Evolutionary conservation across 345 rosid species (phyloP), one percentile per base, ranked within the genome.

Genomic region (Eucalyptus erythrocorys): DNA sequence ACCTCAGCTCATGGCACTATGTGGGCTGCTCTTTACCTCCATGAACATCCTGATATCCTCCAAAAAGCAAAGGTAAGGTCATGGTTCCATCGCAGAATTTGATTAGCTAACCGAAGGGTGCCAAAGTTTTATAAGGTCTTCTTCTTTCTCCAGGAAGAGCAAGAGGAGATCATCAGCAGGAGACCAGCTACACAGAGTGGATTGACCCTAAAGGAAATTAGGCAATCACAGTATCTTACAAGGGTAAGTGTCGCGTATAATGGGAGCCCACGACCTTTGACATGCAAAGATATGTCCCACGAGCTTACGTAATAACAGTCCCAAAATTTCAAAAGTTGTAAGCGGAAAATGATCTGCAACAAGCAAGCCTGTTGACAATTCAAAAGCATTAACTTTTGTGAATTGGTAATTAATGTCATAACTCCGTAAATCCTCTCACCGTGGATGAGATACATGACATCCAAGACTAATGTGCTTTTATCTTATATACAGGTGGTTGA

Each of bases 61-160:
- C 81, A 85, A 8, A 90, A 91, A 17, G 93, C 94, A 6, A 92
- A 89, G 91, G 94, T 91, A 6, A 22, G 87, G 13, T 24, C 30
- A 17, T 47, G 42, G 37, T 88, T 17, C 43, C 27, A n/a, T 10
- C 32, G 32, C 26, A 30, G 48, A 48, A 10, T 9, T 24, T 42
- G 27, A 27, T 13, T 8, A 37, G 76, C 8, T 11, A 27, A 85
- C 34, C 11, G 14, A 85, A 43, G 45, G 24, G 50, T 21, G 48
- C 57, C 21, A 22, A 30, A 85, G 55, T 49, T 85, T 85, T 11
- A 17, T 2, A 16, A 40, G 68, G 26, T 57, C 48, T 45, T 45
- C 64, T 24, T 71, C 43, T 15, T 71, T 80, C 45, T n/a, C 43
- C 59, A 91, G 93, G 89, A 88, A 88, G 93, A 91, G 71, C 93